phyloP scores from a whole-genome alignment of 495 filamentous ascomycete species.

The Hypoxylon fuscum region DNA sequence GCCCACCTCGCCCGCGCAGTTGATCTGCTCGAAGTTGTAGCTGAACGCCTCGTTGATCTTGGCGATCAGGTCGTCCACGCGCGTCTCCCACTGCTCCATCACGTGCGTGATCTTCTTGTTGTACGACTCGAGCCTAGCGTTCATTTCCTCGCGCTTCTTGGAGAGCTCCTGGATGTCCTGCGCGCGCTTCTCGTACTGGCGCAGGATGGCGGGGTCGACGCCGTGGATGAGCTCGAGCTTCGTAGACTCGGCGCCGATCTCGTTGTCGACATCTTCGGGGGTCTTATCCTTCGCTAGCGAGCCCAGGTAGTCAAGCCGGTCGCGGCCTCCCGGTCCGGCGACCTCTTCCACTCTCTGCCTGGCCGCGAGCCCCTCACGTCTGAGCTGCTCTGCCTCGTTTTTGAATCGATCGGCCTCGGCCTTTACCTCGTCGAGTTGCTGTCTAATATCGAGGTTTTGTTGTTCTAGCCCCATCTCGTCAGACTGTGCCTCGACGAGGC shows the following conservation, averaged over 20 bases:
- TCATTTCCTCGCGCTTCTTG: slow-evolving; percentile 56
- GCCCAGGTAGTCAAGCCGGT: slow-evolving; percentile 42
- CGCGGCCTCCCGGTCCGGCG: slow-evolving; percentile 47
- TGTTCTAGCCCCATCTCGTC: slow-evolving; percentile 72
- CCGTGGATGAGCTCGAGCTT: slow-evolving; percentile 82
- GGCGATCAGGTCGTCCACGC: slow-evolving; percentile 76
- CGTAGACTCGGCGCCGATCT: slow-evolving; percentile 77
- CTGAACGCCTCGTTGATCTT: slow-evolving; percentile 90
- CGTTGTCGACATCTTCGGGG: slow-evolving; percentile 71
- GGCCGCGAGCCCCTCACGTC: slow-evolving; percentile 36
- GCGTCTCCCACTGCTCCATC: slow-evolving; percentile 80
- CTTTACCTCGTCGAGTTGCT: slow-evolving; percentile 58
- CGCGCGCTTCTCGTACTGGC: slow-evolving; percentile 78
- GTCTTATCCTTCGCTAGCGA: slow-evolving; percentile 51
- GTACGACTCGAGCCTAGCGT: slow-evolving; percentile 57
- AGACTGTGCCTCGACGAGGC: slow-evolving; percentile 79
- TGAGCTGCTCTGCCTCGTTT: slow-evolving; percentile 41
- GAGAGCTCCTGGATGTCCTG: slow-evolving; percentile 56
- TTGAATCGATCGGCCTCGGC: slow-evolving; percentile 22
- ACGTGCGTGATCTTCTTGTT: slow-evolving; percentile 62
- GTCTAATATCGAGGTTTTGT: slow-evolving; percentile 67
- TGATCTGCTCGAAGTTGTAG: slow-evolving; percentile 90
- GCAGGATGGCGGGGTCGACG: slow-evolving; percentile 77
- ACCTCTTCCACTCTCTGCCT: slow-evolving; percentile 47
- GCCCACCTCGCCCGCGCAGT: slow-evolving; percentile 90